Evolutionary conservation across 2,329 filamentous ascomycete species (phyloP).

Genomic region (Neoarthrinium moseri): DNA sequence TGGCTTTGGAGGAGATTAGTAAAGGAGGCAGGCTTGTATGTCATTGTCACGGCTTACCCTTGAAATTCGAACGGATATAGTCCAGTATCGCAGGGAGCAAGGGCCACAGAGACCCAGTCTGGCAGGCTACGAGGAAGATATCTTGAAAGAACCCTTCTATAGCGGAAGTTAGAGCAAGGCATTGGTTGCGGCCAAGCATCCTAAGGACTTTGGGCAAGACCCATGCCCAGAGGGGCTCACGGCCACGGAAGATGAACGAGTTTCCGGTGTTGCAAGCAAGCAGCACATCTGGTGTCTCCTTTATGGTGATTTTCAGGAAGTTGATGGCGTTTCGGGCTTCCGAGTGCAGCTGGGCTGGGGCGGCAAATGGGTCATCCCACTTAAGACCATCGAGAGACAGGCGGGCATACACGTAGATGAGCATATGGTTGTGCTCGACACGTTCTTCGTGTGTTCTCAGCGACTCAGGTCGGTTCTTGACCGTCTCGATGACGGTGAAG

Average conservation of each 20-base stretch:
- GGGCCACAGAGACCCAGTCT: constrained; percentile 47
- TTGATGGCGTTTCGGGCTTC: constrained; percentile 72
- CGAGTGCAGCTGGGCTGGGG: constrained; percentile 50
- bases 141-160: constrained; percentile 54
- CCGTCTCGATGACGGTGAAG: constrained; percentile 52
- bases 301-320: constrained; percentile 73
- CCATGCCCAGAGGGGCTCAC: constrained; percentile 66
- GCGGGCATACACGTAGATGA: constrained; percentile 80
- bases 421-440: constrained; percentile 75
- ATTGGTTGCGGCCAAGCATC: constrained; percentile 53
- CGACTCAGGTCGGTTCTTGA: constrained; percentile 48
- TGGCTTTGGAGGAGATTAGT: constrained; percentile 20
- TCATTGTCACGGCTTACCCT: constrained; percentile 35
- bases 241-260: constrained; percentile 50
- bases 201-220: constrained; percentile 57
- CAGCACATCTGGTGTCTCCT: constrained; percentile 72
- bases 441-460: constrained; percentile 66
- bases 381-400: constrained; percentile 72
- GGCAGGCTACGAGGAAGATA: constrained; percentile 43
- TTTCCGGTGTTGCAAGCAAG: constrained; percentile 39
- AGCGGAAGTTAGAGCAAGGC: constrained; percentile 43
- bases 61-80: constrained; percentile 49
- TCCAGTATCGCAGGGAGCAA: constrained; percentile 40
- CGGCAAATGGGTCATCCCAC: constrained; percentile 67
- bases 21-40: background rate